A percentile compares a stretch with the other conserved stretches of the same genome.
Conservation (phyloP, 768 basidiomycete species). For the Collybia sp. region DNA sequence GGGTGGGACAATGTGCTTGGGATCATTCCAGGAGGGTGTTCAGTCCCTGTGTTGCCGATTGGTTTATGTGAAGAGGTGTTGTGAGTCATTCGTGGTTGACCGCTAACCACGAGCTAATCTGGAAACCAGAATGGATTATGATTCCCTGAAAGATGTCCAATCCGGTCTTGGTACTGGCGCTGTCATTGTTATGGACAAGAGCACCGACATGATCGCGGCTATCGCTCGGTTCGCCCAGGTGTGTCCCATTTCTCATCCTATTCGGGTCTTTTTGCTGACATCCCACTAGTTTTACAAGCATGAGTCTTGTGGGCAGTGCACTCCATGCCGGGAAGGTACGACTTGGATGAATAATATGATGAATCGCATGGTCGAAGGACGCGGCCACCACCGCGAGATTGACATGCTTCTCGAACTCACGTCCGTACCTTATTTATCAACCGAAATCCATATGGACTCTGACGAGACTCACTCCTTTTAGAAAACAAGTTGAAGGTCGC, state of each 20-base stretch:
- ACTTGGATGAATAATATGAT: constrained; percentile 99
- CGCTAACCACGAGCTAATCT: constrained; percentile 3
- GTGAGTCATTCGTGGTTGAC: constrained; percentile 40
- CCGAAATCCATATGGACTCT: not conserved
- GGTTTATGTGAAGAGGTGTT: constrained; percentile 82
- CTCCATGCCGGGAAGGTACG: constrained; percentile 90
- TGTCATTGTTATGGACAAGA: constrained; percentile 99
- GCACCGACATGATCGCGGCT: constrained; percentile 89
- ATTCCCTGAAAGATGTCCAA: constrained; percentile 93
- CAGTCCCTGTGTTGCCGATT: constrained; percentile 89
- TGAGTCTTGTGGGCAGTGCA: constrained; percentile 97
- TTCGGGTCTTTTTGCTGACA: not conserved
- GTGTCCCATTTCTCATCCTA: constrained; percentile 10
- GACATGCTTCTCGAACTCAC: constrained; percentile 97
- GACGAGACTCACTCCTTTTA: constrained; percentile 21
- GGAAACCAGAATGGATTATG: constrained; percentile 84
- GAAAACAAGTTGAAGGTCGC: constrained; percentile 94
- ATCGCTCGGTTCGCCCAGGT: constrained; percentile 91
- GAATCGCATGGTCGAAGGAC: constrained; percentile 91
- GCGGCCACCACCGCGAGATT: constrained; percentile 89
- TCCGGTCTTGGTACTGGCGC: constrained; percentile 98
- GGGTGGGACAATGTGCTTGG: constrained; percentile 98
- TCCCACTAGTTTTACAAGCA: constrained; percentile 86
- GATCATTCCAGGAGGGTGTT: constrained; percentile 94
- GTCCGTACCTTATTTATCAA: constrained; percentile 33